A percentile compares a stretch with the other conserved stretches of the same genome.
phyloP scores from a whole-genome alignment of 805 yeast species.

The Allodekkera sacchari region DNA sequence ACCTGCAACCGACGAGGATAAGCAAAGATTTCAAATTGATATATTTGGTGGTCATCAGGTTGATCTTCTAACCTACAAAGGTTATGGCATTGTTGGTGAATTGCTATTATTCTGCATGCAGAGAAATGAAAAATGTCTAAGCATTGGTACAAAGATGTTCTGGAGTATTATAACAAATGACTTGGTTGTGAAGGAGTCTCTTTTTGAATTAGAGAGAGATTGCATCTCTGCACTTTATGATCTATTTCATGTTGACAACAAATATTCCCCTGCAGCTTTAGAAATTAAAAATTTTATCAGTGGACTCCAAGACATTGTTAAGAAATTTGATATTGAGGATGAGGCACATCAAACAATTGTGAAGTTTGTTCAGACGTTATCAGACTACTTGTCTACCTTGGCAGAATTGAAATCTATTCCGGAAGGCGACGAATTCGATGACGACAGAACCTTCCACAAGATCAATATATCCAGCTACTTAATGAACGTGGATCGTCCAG shows the following conservation, averaged over 20 bases:
- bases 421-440: slow-evolving; percentile 73
- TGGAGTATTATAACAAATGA: slow-evolving; percentile 71
- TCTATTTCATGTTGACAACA: slow-evolving; percentile 44
- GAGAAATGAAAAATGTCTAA: slow-evolving; percentile 50
- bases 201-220: slow-evolving; percentile 55
- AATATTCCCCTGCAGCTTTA: slow-evolving; percentile 43
- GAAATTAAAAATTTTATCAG: slow-evolving; percentile 50
- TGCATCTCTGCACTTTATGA: slow-evolving; percentile 57
- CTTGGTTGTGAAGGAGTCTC: slow-evolving; percentile 46
- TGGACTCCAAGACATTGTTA: slow-evolving; percentile 35
- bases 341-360: slow-evolving; percentile 46
- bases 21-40: slow-evolving; percentile 48
- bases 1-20: slow-evolving; percentile 47
- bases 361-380: slow-evolving; percentile 43
- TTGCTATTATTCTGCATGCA: slow-evolving; percentile 64
- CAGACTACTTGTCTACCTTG: slow-evolving; percentile 56
- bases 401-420: slow-evolving; percentile 70
- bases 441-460: slow-evolving; percentile 75
- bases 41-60: slow-evolving; percentile 67
- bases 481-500: slow-evolving; percentile 71
- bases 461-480: slow-evolving; percentile 69
- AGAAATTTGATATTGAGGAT: slow-evolving; percentile 54
- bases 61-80: slow-evolving; percentile 45
- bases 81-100: slow-evolving; percentile 54
- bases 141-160: slow-evolving; percentile 54